These are phyloP conservation scores for Picochlorum sp. DNA, from an alignment of 139 green algal genomes.

Conservation along the genomic window DNA sequence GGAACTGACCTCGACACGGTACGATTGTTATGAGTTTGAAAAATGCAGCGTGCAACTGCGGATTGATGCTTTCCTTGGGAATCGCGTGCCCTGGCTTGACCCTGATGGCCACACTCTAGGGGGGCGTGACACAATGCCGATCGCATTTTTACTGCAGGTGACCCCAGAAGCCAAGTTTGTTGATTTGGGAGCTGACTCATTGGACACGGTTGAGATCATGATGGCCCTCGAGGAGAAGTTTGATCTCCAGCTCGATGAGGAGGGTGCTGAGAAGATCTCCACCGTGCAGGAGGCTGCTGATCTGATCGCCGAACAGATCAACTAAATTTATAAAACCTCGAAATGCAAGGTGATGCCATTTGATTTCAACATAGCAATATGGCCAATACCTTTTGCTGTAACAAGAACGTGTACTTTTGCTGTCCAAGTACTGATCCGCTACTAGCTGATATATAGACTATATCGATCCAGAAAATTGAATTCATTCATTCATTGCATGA, in stretches of 20 bases:
- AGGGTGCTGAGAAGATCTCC: slow-evolving; percentile 89
- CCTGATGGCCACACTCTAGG: too few relatives aligned
- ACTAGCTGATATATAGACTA: too few relatives aligned
- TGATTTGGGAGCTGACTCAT: slow-evolving; percentile 91
- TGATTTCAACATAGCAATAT: too few relatives aligned
- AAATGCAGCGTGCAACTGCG: too few relatives aligned
- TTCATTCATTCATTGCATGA: too few relatives aligned
- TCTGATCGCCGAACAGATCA: slow-evolving; percentile 71
- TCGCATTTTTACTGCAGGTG: slow-evolving; percentile 54
- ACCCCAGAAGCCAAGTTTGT: slow-evolving; percentile 81
- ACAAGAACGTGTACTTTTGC: too few relatives aligned
- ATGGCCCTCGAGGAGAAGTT: slow-evolving; percentile 99
- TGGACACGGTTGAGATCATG: slow-evolving; percentile 99
- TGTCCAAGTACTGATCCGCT: too few relatives aligned
- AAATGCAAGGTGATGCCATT: background rate
- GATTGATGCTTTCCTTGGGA: too few relatives aligned
- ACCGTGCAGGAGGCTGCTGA: slow-evolving; percentile 72
- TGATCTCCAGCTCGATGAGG: slow-evolving; percentile 89
- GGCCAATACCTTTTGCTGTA: too few relatives aligned
- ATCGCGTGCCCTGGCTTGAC: too few relatives aligned
- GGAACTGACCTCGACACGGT: slow-evolving; percentile 76
- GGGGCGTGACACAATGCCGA: too few relatives aligned
- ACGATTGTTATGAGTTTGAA: background rate
- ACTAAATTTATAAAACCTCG: slow-evolving; percentile 14
- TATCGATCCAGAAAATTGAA: too few relatives aligned